Evolutionary conservation across 768 basidiomycete genomes (phyloP).

Genomic region (Macrolepiota dolichaula): DNA sequence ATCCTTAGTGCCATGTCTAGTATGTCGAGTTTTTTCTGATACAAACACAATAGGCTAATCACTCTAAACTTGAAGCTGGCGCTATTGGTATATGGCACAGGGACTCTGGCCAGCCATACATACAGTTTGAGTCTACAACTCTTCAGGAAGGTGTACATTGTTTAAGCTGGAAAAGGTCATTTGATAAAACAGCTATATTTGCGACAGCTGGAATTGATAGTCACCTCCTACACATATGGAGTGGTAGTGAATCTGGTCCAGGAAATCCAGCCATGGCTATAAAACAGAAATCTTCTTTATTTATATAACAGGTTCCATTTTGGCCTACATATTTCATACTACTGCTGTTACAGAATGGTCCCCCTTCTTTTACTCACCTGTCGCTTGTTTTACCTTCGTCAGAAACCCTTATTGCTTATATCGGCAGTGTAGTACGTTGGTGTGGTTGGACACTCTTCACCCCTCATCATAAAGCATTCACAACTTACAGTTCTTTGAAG

Average conservation of each 20-base stretch:
- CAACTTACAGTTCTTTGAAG: not conserved
- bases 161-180: constrained; percentile 5
- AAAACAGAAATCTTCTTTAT: too few relatives aligned
- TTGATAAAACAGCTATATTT: not conserved
- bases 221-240: not conserved
- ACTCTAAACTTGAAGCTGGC: not conserved
- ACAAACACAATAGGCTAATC: not conserved
- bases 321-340: too few relatives aligned
- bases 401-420: too few relatives aligned
- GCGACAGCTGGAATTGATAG: constrained; percentile 1
- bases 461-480: too few relatives aligned
- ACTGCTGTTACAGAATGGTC: too few relatives aligned
- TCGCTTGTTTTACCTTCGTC: too few relatives aligned
- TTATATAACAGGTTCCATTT: too few relatives aligned
- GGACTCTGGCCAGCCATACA: not conserved
- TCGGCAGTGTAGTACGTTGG: too few relatives aligned
- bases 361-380: too few relatives aligned
- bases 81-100: constrained; percentile 7
- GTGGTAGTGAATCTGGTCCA: not conserved
- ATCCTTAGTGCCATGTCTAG: constrained; percentile 2
- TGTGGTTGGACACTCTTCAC: too few relatives aligned
- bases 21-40: not conserved
- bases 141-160: not conserved
- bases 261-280: not conserved
- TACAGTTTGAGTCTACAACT: not conserved